Conservation (phyloP, 2,329 filamentous ascomycete species). For the Elsinoe arachidis region DNA sequence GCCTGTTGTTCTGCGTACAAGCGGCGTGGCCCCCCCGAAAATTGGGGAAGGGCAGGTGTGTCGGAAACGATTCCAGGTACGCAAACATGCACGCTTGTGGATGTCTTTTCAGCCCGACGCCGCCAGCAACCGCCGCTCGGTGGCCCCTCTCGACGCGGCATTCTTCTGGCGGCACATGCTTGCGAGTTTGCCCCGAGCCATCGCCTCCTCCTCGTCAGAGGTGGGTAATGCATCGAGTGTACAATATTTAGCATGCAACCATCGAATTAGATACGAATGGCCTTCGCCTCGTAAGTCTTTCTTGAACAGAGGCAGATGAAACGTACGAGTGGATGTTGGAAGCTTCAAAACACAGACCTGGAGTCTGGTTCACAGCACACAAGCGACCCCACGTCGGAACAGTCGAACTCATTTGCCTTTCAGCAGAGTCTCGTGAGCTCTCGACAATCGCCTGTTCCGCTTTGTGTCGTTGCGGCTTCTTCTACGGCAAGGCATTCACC, state of each 20-base stretch:
- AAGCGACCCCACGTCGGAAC: background rate
- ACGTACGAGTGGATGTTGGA: background rate
- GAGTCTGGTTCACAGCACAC: background rate
- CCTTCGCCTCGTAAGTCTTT: too few species aligned
- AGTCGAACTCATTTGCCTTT: background rate
- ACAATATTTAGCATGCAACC: too few species aligned
- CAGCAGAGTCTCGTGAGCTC: background rate
- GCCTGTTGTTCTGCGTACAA: background rate
- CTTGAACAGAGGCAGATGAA: background rate
- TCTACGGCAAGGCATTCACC: background rate
- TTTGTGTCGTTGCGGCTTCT: background rate
- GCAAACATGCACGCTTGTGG: background rate
- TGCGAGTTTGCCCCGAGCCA: background rate
- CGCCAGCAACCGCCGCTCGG: background rate
- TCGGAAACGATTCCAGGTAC: background rate
- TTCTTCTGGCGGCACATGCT: background rate
- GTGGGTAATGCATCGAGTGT: too few species aligned
- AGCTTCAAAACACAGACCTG: background rate
- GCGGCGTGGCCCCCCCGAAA: background rate
- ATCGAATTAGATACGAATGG: too few species aligned
- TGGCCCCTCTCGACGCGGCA: background rate
- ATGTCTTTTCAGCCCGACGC: background rate
- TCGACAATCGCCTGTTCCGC: background rate
- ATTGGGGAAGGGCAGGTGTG: slow-evolving; percentile 1
- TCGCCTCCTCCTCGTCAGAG: background rate